These are phyloP conservation scores for Larix kaempferi DNA, from an alignment of 75 land plant genomes.

Conservation along the genomic window DNA sequence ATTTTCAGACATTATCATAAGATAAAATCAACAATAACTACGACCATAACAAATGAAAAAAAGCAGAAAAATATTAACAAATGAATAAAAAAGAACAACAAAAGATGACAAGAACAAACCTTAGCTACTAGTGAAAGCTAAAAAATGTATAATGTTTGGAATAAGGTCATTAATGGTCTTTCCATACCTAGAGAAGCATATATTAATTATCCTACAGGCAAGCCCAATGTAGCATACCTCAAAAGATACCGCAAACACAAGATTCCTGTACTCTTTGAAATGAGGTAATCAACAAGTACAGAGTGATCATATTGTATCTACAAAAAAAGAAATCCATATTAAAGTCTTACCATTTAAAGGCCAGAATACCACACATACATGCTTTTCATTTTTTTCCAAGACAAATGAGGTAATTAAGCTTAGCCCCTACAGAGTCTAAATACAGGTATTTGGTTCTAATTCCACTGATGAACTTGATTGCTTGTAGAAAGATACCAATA, in stretches of 20 bases:
- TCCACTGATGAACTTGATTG: not conserved
- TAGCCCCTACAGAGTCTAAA: not conserved
- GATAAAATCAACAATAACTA: too few relatives aligned
- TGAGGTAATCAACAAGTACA: slow-evolving; percentile 28
- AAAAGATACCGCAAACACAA: slow-evolving; percentile 26
- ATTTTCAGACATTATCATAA: too few relatives aligned
- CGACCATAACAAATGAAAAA: too few relatives aligned
- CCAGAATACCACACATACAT: not conserved
- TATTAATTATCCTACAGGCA: not conserved
- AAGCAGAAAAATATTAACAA: too few relatives aligned
- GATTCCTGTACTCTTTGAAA: slow-evolving; percentile 25
- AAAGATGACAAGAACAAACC: not conserved
- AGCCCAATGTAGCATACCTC: slow-evolving; percentile 2
- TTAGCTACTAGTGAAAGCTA: not conserved
- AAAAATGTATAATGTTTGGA: not conserved
- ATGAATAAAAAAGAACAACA: not conserved
- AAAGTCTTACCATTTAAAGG: not conserved
- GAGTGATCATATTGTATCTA: slow-evolving; percentile 28
- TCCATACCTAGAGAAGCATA: not conserved
- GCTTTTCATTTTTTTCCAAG: not conserved
- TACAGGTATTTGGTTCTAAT: not conserved
- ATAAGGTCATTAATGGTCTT: not conserved
- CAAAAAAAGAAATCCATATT: slow-evolving; percentile 2
- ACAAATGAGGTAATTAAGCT: not conserved
- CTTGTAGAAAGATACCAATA: not conserved